Conservation (phyloP, 352 stramenopile species). For the Globisporangium radiosum region DNA sequence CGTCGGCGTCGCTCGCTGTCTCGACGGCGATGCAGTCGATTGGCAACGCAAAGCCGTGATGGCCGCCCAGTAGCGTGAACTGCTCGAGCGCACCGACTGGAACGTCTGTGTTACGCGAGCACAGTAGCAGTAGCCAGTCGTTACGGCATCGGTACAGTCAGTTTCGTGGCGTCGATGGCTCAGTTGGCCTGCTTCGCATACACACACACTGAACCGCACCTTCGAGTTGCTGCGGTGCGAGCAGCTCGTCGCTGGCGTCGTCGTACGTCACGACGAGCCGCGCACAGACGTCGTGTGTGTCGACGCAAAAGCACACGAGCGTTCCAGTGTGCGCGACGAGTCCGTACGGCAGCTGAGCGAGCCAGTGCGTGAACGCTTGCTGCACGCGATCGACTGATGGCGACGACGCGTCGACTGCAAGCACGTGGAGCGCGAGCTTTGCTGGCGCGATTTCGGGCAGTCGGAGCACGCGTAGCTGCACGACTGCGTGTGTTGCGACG, state of each 20-base stretch:
- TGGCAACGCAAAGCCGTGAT: conserved; percentile 22
- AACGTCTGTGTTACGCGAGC: conserved; percentile 21
- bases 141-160: background rate
- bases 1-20: conserved; percentile 17
- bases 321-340: conserved; percentile 27
- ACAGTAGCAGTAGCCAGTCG: background rate
- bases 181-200: background rate
- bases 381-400: conserved; percentile 11
- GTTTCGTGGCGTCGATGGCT: background rate
- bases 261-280: conserved; percentile 38
- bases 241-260: conserved; percentile 10
- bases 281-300: conserved; percentile 11
- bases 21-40: conserved; percentile 25
- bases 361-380: conserved; percentile 29
- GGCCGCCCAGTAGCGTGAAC: conserved; percentile 43
- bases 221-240: conserved; percentile 38
- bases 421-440: conserved; percentile 21
- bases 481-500: conserved; percentile 9
- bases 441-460: conserved; percentile 33
- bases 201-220: conserved; percentile 16
- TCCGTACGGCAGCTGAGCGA: conserved; percentile 9
- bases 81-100: conserved; percentile 50
- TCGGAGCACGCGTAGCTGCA: conserved; percentile 50
- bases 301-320: conserved; percentile 16
- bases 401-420: conserved; percentile 7